Evolutionary conservation across 1,139 yeast species (phyloP).

Genomic region (Casaregolazyma suthepensis): DNA sequence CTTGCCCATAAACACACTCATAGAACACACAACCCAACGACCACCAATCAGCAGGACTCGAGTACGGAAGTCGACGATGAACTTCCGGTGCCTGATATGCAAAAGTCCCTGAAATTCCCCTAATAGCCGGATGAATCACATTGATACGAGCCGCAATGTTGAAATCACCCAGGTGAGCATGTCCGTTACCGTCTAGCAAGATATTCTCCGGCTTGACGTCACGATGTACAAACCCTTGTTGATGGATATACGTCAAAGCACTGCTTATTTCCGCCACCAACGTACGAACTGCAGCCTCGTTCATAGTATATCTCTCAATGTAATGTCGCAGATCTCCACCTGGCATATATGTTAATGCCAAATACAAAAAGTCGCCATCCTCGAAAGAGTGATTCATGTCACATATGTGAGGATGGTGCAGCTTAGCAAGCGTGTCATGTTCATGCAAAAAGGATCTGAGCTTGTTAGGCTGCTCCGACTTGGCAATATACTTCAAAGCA

Average conservation of each 20-base stretch:
- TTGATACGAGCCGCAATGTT: conserved; percentile 41
- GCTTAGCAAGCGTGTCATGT: conserved; percentile 51
- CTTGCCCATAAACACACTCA: conserved; percentile 75
- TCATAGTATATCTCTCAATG: conserved; percentile 45
- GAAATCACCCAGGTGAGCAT: conserved; percentile 66
- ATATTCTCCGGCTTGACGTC: conserved; percentile 70
- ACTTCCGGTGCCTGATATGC: conserved; percentile 92
- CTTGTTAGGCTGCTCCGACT: conserved; percentile 21
- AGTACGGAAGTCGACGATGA: conserved; percentile 58
- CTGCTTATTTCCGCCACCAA: conserved; percentile 64
- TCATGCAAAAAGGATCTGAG: conserved; percentile 42
- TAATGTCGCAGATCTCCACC: conserved; percentile 91
- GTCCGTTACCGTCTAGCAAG: conserved; percentile 60
- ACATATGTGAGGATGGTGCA: conserved; percentile 74
- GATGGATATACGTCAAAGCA: conserved; percentile 61
- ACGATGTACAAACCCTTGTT: conserved; percentile 56
- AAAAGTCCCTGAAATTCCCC: conserved; percentile 78
- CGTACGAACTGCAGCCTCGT: conserved; percentile 58
- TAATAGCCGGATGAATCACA: conserved; percentile 28
- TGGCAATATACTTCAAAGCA: conserved; percentile 59
- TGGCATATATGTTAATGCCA: conserved; percentile 69
- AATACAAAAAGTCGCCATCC: conserved; percentile 63
- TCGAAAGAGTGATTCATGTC: conserved; percentile 78
- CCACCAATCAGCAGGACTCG: conserved; percentile 85
- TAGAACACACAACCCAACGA: conserved; percentile 79